Evolutionary conservation across 2,329 filamentous ascomycete species (phyloP).

Genomic region (Botrytis hyacinthi): DNA sequence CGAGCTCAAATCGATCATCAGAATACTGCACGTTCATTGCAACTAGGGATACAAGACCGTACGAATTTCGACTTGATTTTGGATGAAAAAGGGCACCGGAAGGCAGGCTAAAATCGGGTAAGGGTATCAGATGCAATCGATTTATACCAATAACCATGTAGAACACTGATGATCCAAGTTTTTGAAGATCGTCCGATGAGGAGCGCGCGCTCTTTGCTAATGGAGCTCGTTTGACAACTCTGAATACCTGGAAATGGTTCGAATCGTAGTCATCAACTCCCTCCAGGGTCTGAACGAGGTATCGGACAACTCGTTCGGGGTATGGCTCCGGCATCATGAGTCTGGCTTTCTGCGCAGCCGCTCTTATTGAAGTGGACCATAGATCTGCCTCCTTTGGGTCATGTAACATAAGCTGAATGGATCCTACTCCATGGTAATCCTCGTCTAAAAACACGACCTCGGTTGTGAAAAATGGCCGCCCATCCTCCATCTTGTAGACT

Average conservation of each 20-base stretch:
- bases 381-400: slow-evolving; percentile 63
- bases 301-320: slow-evolving; percentile 58
- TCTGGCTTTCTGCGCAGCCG: slow-evolving; percentile 55
- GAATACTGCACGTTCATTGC: slow-evolving; percentile 57
- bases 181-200: slow-evolving; percentile 65
- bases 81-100: slow-evolving; percentile 45
- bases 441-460: slow-evolving; percentile 69
- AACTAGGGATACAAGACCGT: slow-evolving; percentile 62
- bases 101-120: slow-evolving; percentile 55
- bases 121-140: slow-evolving; percentile 66
- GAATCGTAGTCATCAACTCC: slow-evolving; percentile 68
- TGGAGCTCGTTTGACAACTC: slow-evolving; percentile 62
- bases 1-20: slow-evolving; percentile 66
- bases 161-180: slow-evolving; percentile 61
- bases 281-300: slow-evolving; percentile 61
- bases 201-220: slow-evolving; percentile 53
- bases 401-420: slow-evolving; percentile 62
- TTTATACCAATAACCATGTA: slow-evolving; percentile 68
- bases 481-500: slow-evolving; percentile 65
- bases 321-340: slow-evolving; percentile 51
- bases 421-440: slow-evolving; percentile 57
- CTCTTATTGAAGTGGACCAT: slow-evolving; percentile 63
- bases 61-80: slow-evolving; percentile 49
- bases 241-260: slow-evolving; percentile 64
- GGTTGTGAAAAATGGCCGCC: slow-evolving; percentile 62